Percentiles rank a stretch among this genome's conserved stretches.
These are phyloP conservation scores for Lippia alba DNA, from an alignment of 305 asterid species.

Conservation along the genomic window DNA sequence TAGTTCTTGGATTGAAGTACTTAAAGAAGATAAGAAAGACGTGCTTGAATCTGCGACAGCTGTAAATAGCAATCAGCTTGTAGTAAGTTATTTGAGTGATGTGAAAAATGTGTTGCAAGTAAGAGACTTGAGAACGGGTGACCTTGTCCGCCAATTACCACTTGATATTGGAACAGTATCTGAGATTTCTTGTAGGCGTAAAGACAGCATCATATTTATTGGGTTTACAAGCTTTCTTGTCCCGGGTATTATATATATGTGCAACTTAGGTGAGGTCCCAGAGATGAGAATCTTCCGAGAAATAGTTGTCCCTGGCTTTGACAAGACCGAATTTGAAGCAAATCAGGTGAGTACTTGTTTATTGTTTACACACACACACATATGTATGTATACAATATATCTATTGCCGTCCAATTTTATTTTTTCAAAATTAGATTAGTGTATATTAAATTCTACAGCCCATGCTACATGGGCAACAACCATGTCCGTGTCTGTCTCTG, in stretches of 20 bases:
- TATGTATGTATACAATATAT: too few species aligned
- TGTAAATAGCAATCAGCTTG: constrained; percentile 66
- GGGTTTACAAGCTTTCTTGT: constrained; percentile 85
- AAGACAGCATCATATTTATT: constrained; percentile 63
- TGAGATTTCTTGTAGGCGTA: constrained; percentile 70
- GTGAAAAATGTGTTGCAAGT: constrained; percentile 85
- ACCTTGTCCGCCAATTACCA: constrained; percentile 66
- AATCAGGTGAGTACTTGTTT: constrained; percentile 63
- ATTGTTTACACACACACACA: background rate
- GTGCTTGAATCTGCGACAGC: constrained; percentile 86
- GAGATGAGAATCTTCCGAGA: constrained; percentile 75
- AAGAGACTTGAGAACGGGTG: constrained; percentile 80
- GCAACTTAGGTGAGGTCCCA: constrained; percentile 64
- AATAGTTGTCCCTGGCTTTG: constrained; percentile 79
- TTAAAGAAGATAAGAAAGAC: constrained; percentile 68
- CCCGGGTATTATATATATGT: constrained; percentile 80
- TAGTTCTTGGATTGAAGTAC: constrained; percentile 73
- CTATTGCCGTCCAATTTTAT: background rate
- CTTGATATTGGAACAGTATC: constrained; percentile 88
- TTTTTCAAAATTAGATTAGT: constrained; percentile 10
- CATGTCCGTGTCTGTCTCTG: background rate
- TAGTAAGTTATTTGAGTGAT: constrained; percentile 78
- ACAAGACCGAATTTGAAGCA: constrained; percentile 66
- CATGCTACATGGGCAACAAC: constrained; percentile 7
- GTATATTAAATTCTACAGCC: constrained; percentile 8